Percentiles rank a stretch among this genome's conserved stretches.
These are phyloP conservation scores for Coemansia furcata DNA, from an alignment of 192 early-diverging fungal species.

Conservation along the genomic window DNA sequence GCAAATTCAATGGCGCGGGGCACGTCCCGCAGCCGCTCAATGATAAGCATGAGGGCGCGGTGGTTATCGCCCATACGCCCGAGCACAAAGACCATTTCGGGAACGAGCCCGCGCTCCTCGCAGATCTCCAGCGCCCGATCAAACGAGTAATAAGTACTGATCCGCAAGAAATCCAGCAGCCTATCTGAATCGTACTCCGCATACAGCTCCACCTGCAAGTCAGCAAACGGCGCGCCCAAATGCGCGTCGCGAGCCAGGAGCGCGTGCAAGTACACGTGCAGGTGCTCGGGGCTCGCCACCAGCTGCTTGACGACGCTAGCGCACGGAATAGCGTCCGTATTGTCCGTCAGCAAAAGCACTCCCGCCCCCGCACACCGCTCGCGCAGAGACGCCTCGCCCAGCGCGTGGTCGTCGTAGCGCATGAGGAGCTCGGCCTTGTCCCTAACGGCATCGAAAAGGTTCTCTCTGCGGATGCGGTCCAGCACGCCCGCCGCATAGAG, in stretches of 20 bases:
- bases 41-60: slow-evolving; percentile 89
- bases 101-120: slow-evolving; percentile 83
- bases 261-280: slow-evolving; percentile 92
- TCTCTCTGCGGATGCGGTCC: slow-evolving; percentile 69
- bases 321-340: slow-evolving; percentile 78
- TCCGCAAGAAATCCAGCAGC: slow-evolving; percentile 81
- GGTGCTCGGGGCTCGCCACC: slow-evolving; percentile 52
- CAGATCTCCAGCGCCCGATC: slow-evolving; percentile 72
- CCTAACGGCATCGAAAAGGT: slow-evolving; percentile 77
- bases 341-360: slow-evolving; percentile 77
- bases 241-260: slow-evolving; percentile 62
- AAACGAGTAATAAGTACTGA: slow-evolving; percentile 73
- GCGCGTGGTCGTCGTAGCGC: slow-evolving; percentile 71
- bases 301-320: slow-evolving; percentile 72
- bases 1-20: slow-evolving; percentile 96
- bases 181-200: slow-evolving; percentile 78
- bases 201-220: slow-evolving; percentile 85
- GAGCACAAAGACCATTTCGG: slow-evolving; percentile 96
- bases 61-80: slow-evolving; percentile 98
- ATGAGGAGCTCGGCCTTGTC: slow-evolving; percentile 79
- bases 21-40: slow-evolving; percentile 86
- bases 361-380: slow-evolving; percentile 57
- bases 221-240: slow-evolving; percentile 68
- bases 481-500: slow-evolving; percentile 71
- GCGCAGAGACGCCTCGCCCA: slow-evolving; percentile 24